A percentile compares a stretch with the other conserved stretches of the same genome.
Evolutionary conservation across 2,329 filamentous ascomycete genomes (phyloP).

Genomic region (Chrysoporthe deuterocubensis): DNA sequence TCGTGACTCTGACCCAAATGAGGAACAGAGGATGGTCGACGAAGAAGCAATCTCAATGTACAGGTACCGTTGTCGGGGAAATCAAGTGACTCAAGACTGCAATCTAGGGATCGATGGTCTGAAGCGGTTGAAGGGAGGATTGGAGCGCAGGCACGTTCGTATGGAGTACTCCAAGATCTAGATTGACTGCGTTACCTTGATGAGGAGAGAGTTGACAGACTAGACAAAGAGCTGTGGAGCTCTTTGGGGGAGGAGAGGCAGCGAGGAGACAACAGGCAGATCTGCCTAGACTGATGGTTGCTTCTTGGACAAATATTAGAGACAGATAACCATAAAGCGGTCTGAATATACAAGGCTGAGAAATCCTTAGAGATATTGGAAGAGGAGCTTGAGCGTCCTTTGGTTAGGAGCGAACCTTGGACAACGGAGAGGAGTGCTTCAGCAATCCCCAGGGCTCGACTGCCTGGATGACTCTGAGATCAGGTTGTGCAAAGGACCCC

Average conservation of each 20-base stretch:
- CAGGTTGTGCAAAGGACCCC: constrained; percentile 20
- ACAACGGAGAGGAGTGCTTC: neutral
- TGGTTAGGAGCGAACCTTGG: neutral
- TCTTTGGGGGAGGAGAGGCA: neutral
- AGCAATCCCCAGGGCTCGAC: neutral
- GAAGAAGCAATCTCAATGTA: no score
- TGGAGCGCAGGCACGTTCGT: no score
- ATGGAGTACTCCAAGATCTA: no score
- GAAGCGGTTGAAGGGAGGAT: no score
- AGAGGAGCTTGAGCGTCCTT: neutral
- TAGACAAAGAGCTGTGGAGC: no score
- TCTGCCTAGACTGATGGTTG: neutral
- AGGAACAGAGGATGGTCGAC: neutral
- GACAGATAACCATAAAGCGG: neutral
- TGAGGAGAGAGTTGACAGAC: no score
- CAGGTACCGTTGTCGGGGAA: no score
- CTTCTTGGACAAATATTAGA: neutral
- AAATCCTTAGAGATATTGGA: neutral
- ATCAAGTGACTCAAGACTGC: no score
- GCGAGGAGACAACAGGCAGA: neutral
- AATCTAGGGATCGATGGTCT: no score
- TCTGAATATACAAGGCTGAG: neutral
- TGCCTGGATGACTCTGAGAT: neutral
- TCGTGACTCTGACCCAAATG: neutral
- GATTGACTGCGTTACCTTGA: no score